phyloP scores from a whole-genome alignment of 768 basidiomycete genomes.

The Auricularia cornea region DNA sequence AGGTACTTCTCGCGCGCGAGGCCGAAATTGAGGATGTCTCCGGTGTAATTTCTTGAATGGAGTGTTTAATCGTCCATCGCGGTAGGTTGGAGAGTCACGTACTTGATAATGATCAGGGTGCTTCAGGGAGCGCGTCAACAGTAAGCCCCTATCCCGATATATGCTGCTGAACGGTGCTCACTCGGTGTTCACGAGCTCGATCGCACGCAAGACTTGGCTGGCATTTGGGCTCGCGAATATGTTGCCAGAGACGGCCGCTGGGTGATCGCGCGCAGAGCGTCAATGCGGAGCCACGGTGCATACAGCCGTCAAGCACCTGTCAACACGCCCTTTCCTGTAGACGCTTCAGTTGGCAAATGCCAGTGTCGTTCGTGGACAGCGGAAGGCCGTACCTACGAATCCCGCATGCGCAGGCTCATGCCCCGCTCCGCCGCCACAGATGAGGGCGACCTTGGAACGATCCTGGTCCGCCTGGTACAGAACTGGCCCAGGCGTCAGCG shows the following conservation, averaged over 20 bases:
- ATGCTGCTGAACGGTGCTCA: background rate
- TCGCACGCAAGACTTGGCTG: slow-evolving; percentile 70
- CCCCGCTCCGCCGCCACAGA: slow-evolving; percentile 81
- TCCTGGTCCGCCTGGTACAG: slow-evolving; percentile 52
- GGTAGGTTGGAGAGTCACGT: slow-evolving; percentile 7
- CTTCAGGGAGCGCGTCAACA: slow-evolving; percentile 17
- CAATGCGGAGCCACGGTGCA: background rate
- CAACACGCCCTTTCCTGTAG: slow-evolving; percentile 64
- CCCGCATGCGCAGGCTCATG: slow-evolving; percentile 89
- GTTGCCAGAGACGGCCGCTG: slow-evolving; percentile 77
- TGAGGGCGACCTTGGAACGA: slow-evolving; percentile 59
- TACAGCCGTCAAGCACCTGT: slow-evolving; percentile 37
- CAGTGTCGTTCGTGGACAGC: no score
- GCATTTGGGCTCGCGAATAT: slow-evolving; percentile 89
- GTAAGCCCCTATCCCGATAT: background rate
- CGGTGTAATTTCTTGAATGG: background rate
- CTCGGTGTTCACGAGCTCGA: slow-evolving; percentile 66
- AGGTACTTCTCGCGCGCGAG: slow-evolving; percentile 81
- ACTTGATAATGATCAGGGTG: slow-evolving; percentile 81
- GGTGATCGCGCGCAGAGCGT: background rate
- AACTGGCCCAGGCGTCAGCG: slow-evolving; percentile 32
- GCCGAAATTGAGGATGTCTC: slow-evolving; percentile 87
- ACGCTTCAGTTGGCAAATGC: background rate
- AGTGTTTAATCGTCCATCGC: no score
- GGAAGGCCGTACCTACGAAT: slow-evolving; percentile 61